Conservation (phyloP, 2,329 filamentous ascomycete species). For the Hortaea werneckii region DNA sequence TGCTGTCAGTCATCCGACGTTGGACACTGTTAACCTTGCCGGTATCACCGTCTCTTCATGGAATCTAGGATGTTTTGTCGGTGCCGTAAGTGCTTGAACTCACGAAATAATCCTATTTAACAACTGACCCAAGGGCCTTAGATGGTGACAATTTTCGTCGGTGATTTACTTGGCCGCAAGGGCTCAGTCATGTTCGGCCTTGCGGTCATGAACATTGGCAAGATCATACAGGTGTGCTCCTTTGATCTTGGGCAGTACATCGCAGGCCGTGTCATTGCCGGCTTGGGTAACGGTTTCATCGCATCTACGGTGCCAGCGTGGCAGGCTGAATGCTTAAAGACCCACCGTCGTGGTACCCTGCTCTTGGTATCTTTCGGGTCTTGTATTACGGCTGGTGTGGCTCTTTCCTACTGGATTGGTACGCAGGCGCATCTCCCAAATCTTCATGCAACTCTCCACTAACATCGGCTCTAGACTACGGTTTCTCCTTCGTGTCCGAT, state of each 20-base stretch:
- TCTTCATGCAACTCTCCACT: no score
- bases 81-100: conserved; percentile 18
- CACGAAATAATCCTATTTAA: no score
- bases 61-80: conserved; percentile 36
- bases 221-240: conserved; percentile 47
- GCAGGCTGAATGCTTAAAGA: conserved; percentile 39
- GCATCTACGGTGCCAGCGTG: conserved; percentile 35
- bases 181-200: conserved; percentile 50
- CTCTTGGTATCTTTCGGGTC: conserved; percentile 40
- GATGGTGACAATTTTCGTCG: conserved; percentile 35
- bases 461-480: conserved; percentile 1
- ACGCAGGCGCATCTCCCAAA: no score
- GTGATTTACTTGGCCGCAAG: conserved; percentile 48
- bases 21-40: conserved; percentile 28
- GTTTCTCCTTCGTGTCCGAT: conserved; percentile 16
- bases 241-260: conserved; percentile 37
- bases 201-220: conserved; percentile 47
- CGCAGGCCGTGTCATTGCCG: conserved; percentile 41
- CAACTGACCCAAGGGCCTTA: no score
- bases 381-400: conserved; percentile 35
- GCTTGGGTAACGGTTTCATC: conserved; percentile 36
- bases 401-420: conserved; percentile 32
- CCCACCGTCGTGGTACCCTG: conserved; percentile 36
- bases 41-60: conserved; percentile 30
- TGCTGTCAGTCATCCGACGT: conserved; percentile 25